phyloP scores from a whole-genome alignment of 805 yeast genomes.

The Ogataea sp. region DNA sequence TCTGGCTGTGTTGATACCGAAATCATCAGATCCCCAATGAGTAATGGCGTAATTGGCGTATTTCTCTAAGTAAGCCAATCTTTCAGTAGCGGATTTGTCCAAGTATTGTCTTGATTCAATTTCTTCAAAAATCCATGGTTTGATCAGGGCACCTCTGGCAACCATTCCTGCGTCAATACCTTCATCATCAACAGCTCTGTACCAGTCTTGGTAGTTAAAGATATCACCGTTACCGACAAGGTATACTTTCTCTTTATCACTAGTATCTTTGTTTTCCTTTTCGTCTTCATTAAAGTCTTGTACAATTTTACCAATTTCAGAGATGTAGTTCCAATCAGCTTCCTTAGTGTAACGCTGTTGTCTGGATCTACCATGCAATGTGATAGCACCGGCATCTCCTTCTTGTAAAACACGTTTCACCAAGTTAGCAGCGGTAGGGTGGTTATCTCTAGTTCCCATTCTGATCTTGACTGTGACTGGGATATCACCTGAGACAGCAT shows the following conservation, averaged over 20 bases:
- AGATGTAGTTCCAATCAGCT: constrained; percentile 90
- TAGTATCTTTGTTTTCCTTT: constrained; percentile 50
- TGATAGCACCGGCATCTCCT: constrained; percentile 81
- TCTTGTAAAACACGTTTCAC: constrained; percentile 67
- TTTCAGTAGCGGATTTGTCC: constrained; percentile 85
- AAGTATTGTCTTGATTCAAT: constrained; percentile 80
- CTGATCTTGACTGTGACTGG: constrained; percentile 91
- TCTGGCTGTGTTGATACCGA: constrained; percentile 82
- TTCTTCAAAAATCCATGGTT: constrained; percentile 99
- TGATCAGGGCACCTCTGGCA: constrained; percentile 94
- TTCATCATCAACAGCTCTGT: constrained; percentile 51
- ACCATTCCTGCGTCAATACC: constrained; percentile 93
- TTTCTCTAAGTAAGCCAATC: constrained; percentile 64
- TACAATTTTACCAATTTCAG: constrained; percentile 62
- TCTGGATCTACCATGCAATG: constrained; percentile 93
- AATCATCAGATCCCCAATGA: constrained; percentile 98
- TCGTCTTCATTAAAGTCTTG: constrained; percentile 48
- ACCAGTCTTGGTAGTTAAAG: constrained; percentile 83
- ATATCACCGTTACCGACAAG: constrained; percentile 95
- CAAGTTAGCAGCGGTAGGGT: constrained; percentile 79
- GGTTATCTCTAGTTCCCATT: constrained; percentile 80
- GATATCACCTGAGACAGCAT: constrained; percentile 76
- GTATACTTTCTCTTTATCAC: constrained; percentile 58
- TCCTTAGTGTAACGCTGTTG: constrained; percentile 88
- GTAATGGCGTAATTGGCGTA: constrained; percentile 79